These are phyloP conservation scores for Schwanniomyces yamadae DNA, from an alignment of 805 yeast species.

Conservation along the genomic window DNA sequence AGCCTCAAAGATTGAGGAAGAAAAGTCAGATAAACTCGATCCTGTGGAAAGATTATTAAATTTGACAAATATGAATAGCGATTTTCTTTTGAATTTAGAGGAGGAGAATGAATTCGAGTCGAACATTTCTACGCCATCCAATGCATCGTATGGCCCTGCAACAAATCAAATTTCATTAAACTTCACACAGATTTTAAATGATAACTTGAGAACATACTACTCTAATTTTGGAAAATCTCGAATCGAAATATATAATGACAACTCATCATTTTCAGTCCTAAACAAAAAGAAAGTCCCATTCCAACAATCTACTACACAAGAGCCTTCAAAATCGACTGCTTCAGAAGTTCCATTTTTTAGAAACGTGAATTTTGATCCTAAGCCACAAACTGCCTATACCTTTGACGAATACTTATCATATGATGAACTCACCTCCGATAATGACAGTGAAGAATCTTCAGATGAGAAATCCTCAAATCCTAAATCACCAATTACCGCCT, in stretches of 20 bases:
- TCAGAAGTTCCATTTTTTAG: slow-evolving; percentile 33
- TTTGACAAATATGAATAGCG: slow-evolving; percentile 30
- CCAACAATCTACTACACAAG: slow-evolving; percentile 2
- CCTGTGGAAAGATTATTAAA: slow-evolving; percentile 43
- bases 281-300: slow-evolving; percentile 12
- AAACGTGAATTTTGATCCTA: slow-evolving; percentile 35
- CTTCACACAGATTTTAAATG: slow-evolving; percentile 38
- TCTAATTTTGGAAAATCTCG: slow-evolving; percentile 24
- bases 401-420: slow-evolving; percentile 38
- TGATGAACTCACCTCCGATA: slow-evolving; percentile 18
- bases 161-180: slow-evolving; percentile 22
- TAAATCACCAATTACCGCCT: slow-evolving; percentile 9
- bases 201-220: slow-evolving; percentile 35
- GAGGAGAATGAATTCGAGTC: slow-evolving; percentile 14
- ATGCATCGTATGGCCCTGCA: neutral
- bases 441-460: slow-evolving; percentile 8
- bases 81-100: slow-evolving; percentile 28
- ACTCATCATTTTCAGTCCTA: slow-evolving; percentile 33
- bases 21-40: slow-evolving; percentile 34
- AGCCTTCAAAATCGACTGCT: neutral
- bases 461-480: slow-evolving; percentile 6
- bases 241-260: slow-evolving; percentile 32
- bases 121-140: slow-evolving; percentile 4
- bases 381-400: slow-evolving; percentile 23
- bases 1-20: slow-evolving; percentile 8